Evolutionary conservation across 23 red algal species (phyloP), one percentile per base, ranked within the genome.

Genomic region (Agarophyton chilense): DNA sequence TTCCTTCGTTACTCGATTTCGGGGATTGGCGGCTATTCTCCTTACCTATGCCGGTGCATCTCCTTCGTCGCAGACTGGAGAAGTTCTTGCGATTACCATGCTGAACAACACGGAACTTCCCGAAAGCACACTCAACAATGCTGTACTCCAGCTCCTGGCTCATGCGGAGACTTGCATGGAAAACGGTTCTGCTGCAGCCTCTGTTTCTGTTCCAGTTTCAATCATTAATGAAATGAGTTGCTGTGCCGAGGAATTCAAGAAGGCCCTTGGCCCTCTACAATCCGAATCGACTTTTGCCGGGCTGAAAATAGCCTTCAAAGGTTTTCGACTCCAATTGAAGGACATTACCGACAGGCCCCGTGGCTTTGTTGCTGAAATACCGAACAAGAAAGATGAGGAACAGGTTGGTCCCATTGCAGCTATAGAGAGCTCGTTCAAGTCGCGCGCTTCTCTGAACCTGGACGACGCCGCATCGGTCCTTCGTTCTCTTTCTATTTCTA

Each of bases 31-130:
- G 21, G 7, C 75, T 50, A 46, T 52, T 17, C 0, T 52, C 1
- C 52, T 79, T 13, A 5, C 7, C 18, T 22, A 52, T 0, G 22
- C 75, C 10, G 75, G 34, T 50, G 28, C 34, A 25, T 79, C 75
- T 34, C 10, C 41, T 18, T 79, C 2, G 9, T 55, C 75, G 18
- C 75, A 79, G 52, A 50, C 52, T 25, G 75, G 19, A 26, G 45
- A 79, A 56, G 45, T 79, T 24, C 18, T 52, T 18, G 75, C 52
- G 9, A 79, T 79, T 52, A 56, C 75, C 18, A 21, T 79, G 17
- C 51, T 79, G 5, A 79, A 79, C 1, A 52, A 79, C 33, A 41
- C 0, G 13, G 45, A 49, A 10, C 19, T 72, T 24, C 66, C 66
- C 0, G 66, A 72, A 35, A 72, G 0, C 19, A 72, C 66, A 42